phyloP scores from a whole-genome alignment of 2,329 filamentous ascomycete species.

The Tolypocladium nubicola region DNA sequence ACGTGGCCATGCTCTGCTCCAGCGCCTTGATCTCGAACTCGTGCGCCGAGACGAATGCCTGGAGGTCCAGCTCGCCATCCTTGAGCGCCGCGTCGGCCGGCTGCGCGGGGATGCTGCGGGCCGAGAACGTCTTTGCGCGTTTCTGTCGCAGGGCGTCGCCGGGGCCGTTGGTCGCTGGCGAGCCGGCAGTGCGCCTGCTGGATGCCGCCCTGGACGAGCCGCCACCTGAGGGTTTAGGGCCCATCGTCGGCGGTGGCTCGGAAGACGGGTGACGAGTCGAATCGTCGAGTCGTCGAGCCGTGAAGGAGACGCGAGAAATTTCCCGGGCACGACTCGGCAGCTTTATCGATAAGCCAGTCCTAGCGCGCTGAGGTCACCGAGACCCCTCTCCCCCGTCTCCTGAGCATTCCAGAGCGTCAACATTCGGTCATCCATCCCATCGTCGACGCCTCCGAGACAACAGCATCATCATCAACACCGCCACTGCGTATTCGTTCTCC shows the following conservation, averaged over 20 bases:
- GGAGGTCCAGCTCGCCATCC: slow-evolving; percentile 75
- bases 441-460: not conserved
- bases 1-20: slow-evolving; percentile 68
- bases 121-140: slow-evolving; percentile 34
- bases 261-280: not conserved
- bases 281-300: not conserved
- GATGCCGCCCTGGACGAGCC: slow-evolving; percentile 13
- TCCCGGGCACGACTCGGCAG: not conserved
- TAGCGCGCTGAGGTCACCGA: not conserved
- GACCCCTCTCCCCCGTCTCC: no score
- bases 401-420: not conserved
- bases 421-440: not conserved
- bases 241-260: slow-evolving; percentile 14
- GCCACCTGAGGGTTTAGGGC: slow-evolving; percentile 12
- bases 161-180: slow-evolving; percentile 10
- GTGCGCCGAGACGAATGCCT: slow-evolving; percentile 72
- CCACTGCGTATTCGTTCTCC: not conserved
- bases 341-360: slow-evolving; percentile 3
- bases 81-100: slow-evolving; percentile 39
- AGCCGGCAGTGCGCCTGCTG: slow-evolving; percentile 15
- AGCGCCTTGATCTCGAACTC: slow-evolving; percentile 84
- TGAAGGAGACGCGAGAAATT: not conserved
- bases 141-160: slow-evolving; percentile 23
- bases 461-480: not conserved
- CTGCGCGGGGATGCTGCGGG: slow-evolving; percentile 40